Percentiles rank a stretch among this genome's conserved stretches.
phyloP scores from a whole-genome alignment of 148 eudicot species.

The Hydrangea macrophylla region DNA sequence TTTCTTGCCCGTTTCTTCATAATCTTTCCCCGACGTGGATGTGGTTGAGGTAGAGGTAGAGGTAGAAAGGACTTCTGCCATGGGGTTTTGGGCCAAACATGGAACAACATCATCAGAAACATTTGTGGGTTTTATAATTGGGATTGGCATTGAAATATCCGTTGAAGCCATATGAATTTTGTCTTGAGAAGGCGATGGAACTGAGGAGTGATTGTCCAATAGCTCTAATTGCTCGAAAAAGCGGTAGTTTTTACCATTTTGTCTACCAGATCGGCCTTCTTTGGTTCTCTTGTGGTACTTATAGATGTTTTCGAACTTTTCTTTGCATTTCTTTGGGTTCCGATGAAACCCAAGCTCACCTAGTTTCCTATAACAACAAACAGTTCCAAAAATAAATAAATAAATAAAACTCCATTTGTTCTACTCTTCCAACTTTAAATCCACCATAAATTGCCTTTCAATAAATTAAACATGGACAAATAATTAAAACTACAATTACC shows the following conservation, averaged over 20 bases:
- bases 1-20: conserved; percentile 39
- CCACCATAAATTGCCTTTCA: conserved; percentile 1
- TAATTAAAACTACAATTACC: neutral
- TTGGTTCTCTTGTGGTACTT: conserved; percentile 80
- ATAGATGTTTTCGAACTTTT: conserved; percentile 87
- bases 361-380: conserved; percentile 59
- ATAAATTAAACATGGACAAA: neutral
- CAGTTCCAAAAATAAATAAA: conserved; percentile 9
- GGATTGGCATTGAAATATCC: conserved; percentile 18
- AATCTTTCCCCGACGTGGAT: conserved; percentile 53
- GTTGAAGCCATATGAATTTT: conserved; percentile 6
- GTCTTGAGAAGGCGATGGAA: conserved; percentile 30
- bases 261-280: conserved; percentile 39
- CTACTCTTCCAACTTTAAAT: neutral
- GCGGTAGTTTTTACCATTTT: conserved; percentile 56
- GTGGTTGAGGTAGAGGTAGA: conserved; percentile 63
- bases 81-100: conserved; percentile 22
- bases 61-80: conserved; percentile 32
- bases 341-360: conserved; percentile 67
- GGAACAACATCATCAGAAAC: conserved; percentile 33
- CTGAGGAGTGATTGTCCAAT: conserved; percentile 37
- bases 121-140: conserved; percentile 22
- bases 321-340: conserved; percentile 83
- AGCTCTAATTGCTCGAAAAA: conserved; percentile 71
- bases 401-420: neutral